phyloP scores from a whole-genome alignment of 805 yeast species.

The Wickerhamomyces silvicola region DNA sequence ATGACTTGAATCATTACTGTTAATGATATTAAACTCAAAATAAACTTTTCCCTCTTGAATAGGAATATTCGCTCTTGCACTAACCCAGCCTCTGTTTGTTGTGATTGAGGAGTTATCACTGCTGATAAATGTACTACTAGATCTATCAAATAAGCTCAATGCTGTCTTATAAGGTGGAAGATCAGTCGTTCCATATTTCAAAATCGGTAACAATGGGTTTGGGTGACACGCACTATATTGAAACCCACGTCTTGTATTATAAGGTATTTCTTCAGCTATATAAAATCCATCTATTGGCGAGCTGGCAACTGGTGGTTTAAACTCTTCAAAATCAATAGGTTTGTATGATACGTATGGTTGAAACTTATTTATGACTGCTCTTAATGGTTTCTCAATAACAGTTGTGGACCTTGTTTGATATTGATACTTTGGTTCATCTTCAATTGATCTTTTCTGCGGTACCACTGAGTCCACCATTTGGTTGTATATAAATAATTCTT shows the following conservation, averaged over 20 bases:
- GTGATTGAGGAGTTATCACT: constrained; percentile 40
- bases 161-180: constrained; percentile 57
- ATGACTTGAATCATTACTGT: constrained; percentile 36
- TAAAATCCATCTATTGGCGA: constrained; percentile 24
- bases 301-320: constrained; percentile 5
- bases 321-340: constrained; percentile 15
- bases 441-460: too few species aligned
- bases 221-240: constrained; percentile 77
- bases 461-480: too few species aligned
- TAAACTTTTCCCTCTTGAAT: constrained; percentile 75
- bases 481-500: too few species aligned
- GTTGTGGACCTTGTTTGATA: constrained; percentile 3
- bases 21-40: constrained; percentile 63
- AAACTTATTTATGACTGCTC: constrained; percentile 13
- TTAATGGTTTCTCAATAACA: background rate
- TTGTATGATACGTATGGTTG: constrained; percentile 19
- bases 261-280: constrained; percentile 70
- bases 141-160: constrained; percentile 61
- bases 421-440: background rate
- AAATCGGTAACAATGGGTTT: constrained; percentile 47
- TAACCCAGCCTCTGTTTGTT: constrained; percentile 72
- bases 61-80: constrained; percentile 66
- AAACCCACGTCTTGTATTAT: constrained; percentile 66
- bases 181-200: constrained; percentile 68
- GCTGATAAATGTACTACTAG: constrained; percentile 46